Evolutionary conservation across 352 stramenopile species (phyloP), one percentile per base, ranked within the genome.

Genomic region (Pythium brachiatum): DNA sequence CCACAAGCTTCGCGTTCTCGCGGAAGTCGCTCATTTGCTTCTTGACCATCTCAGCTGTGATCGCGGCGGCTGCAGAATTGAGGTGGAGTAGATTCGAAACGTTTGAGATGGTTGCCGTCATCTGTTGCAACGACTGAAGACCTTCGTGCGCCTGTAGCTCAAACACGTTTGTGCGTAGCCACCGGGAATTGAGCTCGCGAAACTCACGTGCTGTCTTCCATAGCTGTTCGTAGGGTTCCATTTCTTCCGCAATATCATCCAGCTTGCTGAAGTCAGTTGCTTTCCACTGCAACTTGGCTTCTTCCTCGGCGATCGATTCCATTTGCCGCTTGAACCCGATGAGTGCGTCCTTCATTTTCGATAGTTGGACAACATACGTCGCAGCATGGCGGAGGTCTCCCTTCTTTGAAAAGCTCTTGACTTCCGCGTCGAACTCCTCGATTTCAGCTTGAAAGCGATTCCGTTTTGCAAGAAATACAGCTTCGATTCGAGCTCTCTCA

Each of bases 21-120:
- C 78, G 69, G 38, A 94, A 94, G 44, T 93, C 84, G 0, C 64
- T 74, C 68, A 94, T 87, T 56, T 92, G 85, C 59, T 94, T 94
- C 46, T 87, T 85, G 21, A 92, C 64, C 44, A 87, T 70, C 47
- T 94, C 84, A 0, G 84, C 79, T 0, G 81, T 89, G 48, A 90
- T 78, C 7, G 79, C 79, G 0, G 85, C 78, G 1, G 72, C 74
- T 3, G 81, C 79, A 0, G 70, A 86, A 21, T 81, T 88, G 15
- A 79, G 8, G 8, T 89, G 64, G 18, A 92, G 54, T 3, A 84
- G 57, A 47, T 86, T 93, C 1, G 77, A 80, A 2, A 86, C 81
- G 15, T 70, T 82, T 0, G 78, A 48, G 7, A 90, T 73, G 0
- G 74, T 74, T 3, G 47, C 50, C 12, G 86, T 72, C 85, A 94